Evolutionary conservation across 2,329 filamentous ascomycete genomes (phyloP).

Genomic region (Neurospora sp.): DNA sequence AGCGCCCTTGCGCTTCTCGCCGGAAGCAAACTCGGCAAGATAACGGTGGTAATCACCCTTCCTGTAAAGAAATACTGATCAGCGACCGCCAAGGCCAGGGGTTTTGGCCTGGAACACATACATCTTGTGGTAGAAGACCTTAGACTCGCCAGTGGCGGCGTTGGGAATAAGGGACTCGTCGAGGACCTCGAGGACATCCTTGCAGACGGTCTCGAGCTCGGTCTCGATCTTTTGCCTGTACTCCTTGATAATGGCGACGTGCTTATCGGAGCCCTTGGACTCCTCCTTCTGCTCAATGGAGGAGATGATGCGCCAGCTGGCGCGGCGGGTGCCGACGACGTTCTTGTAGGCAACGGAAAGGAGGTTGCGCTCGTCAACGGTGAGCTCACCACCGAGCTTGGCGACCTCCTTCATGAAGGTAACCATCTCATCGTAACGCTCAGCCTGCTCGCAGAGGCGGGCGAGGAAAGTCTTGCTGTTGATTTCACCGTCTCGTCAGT

Average conservation of each 20-base stretch:
- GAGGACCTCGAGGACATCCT: constrained; percentile 92
- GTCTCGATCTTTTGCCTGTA: constrained; percentile 98
- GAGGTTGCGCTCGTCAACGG: constrained; percentile 96
- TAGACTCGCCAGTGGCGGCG: constrained; percentile 93
- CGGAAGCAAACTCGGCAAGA: constrained; percentile 84
- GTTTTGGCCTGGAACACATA: constrained; percentile 38
- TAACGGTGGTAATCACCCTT: constrained; percentile 97
- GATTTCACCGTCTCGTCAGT: constrained; percentile 13
- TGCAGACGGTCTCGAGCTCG: constrained; percentile 95
- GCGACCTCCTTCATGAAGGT: constrained; percentile 99
- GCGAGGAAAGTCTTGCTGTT: constrained; percentile 98
- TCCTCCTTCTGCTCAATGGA: constrained; percentile 99
- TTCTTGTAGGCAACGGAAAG: constrained; percentile 99
- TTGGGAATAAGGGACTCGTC: constrained; percentile 91
- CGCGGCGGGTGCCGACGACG: constrained; percentile 94
- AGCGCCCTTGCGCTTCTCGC: constrained; percentile 84
- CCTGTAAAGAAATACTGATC: constrained; percentile 39
- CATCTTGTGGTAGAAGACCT: constrained; percentile 99
- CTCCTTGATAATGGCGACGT: constrained; percentile 86
- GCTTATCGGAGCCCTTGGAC: constrained; percentile 94
- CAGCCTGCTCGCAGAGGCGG: constrained; percentile 99
- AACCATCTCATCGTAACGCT: constrained; percentile 99
- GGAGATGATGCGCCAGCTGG: constrained; percentile 98
- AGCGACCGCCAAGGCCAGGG: constrained; percentile 2
- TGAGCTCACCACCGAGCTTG: constrained; percentile 72